Evolutionary conservation across 352 stramenopile genomes (phyloP).

Genomic region (Pythium monospermum): DNA sequence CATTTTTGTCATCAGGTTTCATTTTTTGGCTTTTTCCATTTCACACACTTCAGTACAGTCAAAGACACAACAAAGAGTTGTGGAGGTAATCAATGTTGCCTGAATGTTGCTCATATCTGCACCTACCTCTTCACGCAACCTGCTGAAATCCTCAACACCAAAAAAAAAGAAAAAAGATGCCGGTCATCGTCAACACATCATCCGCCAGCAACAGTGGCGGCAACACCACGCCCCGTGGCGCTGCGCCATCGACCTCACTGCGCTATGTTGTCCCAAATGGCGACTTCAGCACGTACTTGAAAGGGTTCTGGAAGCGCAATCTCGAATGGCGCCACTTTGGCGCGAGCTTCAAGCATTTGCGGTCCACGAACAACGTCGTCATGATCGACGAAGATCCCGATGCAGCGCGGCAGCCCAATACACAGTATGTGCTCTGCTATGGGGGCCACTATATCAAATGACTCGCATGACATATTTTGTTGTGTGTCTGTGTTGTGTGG

Average conservation of each 20-base stretch:
- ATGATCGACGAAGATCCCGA: constrained; percentile 71
- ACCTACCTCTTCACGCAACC: too few relatives aligned
- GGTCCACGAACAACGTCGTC: constrained; percentile 79
- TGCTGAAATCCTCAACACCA: too few relatives aligned
- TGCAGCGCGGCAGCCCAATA: constrained; percentile 67
- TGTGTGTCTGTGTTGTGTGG: too few relatives aligned
- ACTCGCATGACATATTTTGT: too few relatives aligned
- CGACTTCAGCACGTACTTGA: constrained; percentile 67
- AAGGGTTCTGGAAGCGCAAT: constrained; percentile 81
- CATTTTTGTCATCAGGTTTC: too few relatives aligned
- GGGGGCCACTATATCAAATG: too few relatives aligned
- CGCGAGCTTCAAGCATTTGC: constrained; percentile 68
- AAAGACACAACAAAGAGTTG: too few relatives aligned
- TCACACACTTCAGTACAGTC: too few relatives aligned
- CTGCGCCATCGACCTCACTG: constrained; percentile 4
- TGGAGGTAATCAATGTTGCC: too few relatives aligned
- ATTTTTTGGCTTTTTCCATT: too few relatives aligned
- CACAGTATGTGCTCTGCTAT: constrained; percentile 29
- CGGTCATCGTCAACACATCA: constrained; percentile 2
- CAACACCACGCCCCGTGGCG: constrained; percentile 12
- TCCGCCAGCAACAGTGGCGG: background rate
- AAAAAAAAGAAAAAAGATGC: too few relatives aligned
- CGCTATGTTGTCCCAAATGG: constrained; percentile 56
- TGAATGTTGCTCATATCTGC: too few relatives aligned
- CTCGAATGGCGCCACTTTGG: constrained; percentile 79